phyloP scores from a whole-genome alignment of 2,329 filamentous ascomycete species.

The Claviceps sp. region DNA sequence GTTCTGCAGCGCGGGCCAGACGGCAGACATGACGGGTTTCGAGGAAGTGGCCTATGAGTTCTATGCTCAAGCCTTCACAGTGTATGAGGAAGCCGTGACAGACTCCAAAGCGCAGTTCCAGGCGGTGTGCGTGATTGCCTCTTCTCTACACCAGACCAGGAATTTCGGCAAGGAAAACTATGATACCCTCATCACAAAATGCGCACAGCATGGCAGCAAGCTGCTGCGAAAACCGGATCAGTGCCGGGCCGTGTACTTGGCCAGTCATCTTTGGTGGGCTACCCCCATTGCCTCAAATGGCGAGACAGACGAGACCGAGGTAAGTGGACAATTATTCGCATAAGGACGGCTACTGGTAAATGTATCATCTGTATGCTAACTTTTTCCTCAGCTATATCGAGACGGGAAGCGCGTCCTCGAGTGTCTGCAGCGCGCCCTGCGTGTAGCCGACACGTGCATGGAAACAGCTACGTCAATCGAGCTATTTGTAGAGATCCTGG shows the following conservation, averaged over 20 bases:
- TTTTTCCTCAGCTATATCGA: conserved; percentile 62
- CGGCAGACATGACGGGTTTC: conserved; percentile 79
- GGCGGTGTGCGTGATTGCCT: conserved; percentile 87
- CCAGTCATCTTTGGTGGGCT: conserved; percentile 96
- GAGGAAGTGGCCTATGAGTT: conserved; percentile 97
- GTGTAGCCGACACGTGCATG: conserved; percentile 98
- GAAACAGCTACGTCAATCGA: conserved; percentile 95
- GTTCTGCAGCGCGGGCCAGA: conserved; percentile 84
- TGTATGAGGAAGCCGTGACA: conserved; percentile 92
- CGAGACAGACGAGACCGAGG: conserved; percentile 70
- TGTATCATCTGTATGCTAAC: conserved; percentile 10
- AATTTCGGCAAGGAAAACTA: conserved; percentile 96
- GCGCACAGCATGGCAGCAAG: conserved; percentile 91
- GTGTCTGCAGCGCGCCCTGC: conserved; percentile 84
- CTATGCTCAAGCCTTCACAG: conserved; percentile 94
- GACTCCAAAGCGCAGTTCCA: conserved; percentile 97
- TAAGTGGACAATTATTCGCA: conserved; percentile 23
- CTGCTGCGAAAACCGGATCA: conserved; percentile 95
- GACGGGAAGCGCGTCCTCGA: conserved; percentile 95
- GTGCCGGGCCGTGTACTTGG: conserved; percentile 89
- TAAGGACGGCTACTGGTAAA: neutral
- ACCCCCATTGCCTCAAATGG: conserved; percentile 64
- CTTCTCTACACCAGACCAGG: conserved; percentile 73
- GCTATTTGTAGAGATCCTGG: conserved; percentile 94
- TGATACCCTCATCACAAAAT: conserved; percentile 96